Percentiles rank a stretch among this genome's conserved stretches.
Conservation (phyloP, 306 rosid genomes). For the Neltuma alba region DNA sequence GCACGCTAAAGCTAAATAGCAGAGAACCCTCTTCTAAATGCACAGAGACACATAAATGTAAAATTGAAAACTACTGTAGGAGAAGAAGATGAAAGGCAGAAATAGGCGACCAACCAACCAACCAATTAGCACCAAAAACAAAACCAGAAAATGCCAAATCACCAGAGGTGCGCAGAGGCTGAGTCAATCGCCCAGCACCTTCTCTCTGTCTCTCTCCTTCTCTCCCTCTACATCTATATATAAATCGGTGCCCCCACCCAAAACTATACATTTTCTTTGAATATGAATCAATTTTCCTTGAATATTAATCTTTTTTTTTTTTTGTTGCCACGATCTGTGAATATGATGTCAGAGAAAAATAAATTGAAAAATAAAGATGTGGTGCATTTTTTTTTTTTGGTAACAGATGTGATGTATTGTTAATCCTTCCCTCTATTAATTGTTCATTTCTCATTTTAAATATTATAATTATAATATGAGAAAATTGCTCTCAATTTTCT, state of each 20-base stretch:
- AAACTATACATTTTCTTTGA: background rate
- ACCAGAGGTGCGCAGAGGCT: slow-evolving; percentile 38
- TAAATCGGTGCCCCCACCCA: background rate
- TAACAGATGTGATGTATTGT: background rate
- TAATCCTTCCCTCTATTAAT: background rate
- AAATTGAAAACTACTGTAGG: background rate
- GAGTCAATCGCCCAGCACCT: slow-evolving; percentile 35
- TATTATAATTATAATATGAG: too few species aligned
- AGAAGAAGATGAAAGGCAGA: slow-evolving; percentile 20
- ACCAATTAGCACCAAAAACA: slow-evolving; percentile 47
- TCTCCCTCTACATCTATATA: background rate
- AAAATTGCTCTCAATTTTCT: too few species aligned
- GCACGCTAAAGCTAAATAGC: slow-evolving; percentile 42
- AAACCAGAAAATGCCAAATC: slow-evolving; percentile 45
- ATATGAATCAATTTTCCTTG: too few species aligned
- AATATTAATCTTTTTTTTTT: too few species aligned
- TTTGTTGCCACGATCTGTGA: too few species aligned
- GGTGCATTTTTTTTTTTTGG: too few species aligned
- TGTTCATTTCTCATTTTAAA: too few species aligned
- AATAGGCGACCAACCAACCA: slow-evolving; percentile 35
- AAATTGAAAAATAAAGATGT: too few species aligned
- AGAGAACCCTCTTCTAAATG: slow-evolving; percentile 11
- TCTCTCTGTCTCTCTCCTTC: background rate
- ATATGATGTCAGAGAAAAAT: too few species aligned
- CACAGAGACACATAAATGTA: background rate